phyloP scores from a whole-genome alignment of 2,329 filamentous ascomycete species.

The Spiromastix sp. region DNA sequence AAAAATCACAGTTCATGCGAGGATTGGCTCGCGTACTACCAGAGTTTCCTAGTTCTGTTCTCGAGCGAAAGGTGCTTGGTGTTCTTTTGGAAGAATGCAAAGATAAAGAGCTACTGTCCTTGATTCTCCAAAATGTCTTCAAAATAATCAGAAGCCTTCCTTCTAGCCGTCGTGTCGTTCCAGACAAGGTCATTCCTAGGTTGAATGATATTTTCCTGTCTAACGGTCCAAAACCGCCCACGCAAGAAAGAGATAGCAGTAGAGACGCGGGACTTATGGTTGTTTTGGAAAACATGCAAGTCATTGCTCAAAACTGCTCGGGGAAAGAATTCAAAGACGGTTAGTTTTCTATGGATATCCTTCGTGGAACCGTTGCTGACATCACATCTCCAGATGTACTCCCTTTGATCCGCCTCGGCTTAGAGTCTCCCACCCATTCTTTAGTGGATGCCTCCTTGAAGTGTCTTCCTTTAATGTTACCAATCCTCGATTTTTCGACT shows the following conservation, averaged over 20 bases:
- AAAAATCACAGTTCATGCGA: slow-evolving; percentile 86
- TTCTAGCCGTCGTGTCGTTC: slow-evolving; percentile 65
- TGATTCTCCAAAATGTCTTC: slow-evolving; percentile 86
- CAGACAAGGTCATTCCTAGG: slow-evolving; percentile 74
- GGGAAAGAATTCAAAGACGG: slow-evolving; percentile 93
- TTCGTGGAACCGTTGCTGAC: slow-evolving; percentile 14
- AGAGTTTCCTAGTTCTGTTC: slow-evolving; percentile 84
- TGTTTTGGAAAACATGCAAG: slow-evolving; percentile 69
- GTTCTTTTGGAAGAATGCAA: slow-evolving; percentile 88
- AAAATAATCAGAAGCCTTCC: slow-evolving; percentile 75
- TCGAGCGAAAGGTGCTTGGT: slow-evolving; percentile 89
- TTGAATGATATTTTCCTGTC: slow-evolving; percentile 73
- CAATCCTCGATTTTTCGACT: slow-evolving; percentile 86
- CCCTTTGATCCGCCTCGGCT: slow-evolving; percentile 69
- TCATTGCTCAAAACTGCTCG: slow-evolving; percentile 68
- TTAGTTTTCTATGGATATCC: slow-evolving; percentile 31
- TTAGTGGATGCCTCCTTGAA: slow-evolving; percentile 78
- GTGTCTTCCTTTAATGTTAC: slow-evolving; percentile 68
- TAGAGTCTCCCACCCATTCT: slow-evolving; percentile 82
- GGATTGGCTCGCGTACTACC: slow-evolving; percentile 78
- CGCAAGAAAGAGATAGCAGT: slow-evolving; percentile 63
- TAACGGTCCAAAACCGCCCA: slow-evolving; percentile 33
- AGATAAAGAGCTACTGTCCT: slow-evolving; percentile 72
- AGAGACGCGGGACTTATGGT: slow-evolving; percentile 89
- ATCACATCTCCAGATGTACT: slow-evolving; percentile 56